Evolutionary conservation across 148 eudicot genomes (phyloP).

Genomic region (Tetragonia tetragonoides): DNA sequence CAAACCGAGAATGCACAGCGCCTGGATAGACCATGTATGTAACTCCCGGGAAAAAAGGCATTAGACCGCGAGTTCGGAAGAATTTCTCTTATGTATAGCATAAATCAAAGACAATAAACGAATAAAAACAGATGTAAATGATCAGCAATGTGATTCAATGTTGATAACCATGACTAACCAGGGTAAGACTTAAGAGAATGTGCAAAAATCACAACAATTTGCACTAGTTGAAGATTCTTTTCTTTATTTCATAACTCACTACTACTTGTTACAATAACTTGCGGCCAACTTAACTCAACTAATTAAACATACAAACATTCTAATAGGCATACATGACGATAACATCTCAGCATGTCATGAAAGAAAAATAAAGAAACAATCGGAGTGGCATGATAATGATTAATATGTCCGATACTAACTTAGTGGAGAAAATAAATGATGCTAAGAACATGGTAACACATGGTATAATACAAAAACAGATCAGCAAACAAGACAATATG

Average conservation of each 20-base stretch:
- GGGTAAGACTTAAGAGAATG: background rate
- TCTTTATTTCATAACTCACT: background rate
- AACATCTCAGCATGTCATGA: background rate
- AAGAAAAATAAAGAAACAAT: background rate
- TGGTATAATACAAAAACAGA: background rate
- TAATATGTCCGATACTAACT: background rate
- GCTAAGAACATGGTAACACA: constrained; percentile 17
- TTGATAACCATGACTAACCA: background rate
- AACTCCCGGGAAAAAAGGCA: constrained; percentile 37
- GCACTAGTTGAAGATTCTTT: background rate
- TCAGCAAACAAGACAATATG: background rate
- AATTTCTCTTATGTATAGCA: background rate
- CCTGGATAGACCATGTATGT: constrained; percentile 89
- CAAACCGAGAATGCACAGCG: constrained; percentile 96
- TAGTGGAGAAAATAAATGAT: background rate
- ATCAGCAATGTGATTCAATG: background rate
- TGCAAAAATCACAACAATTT: background rate
- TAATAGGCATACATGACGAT: background rate
- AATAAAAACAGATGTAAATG: no score
- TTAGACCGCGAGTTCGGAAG: background rate
- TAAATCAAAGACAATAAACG: background rate
- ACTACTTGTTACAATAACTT: background rate
- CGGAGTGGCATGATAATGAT: background rate
- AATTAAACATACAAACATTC: background rate
- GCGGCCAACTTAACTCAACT: background rate